Evolutionary conservation across 208 protist species (phyloP).

Genomic region (Phytomonas francai): DNA sequence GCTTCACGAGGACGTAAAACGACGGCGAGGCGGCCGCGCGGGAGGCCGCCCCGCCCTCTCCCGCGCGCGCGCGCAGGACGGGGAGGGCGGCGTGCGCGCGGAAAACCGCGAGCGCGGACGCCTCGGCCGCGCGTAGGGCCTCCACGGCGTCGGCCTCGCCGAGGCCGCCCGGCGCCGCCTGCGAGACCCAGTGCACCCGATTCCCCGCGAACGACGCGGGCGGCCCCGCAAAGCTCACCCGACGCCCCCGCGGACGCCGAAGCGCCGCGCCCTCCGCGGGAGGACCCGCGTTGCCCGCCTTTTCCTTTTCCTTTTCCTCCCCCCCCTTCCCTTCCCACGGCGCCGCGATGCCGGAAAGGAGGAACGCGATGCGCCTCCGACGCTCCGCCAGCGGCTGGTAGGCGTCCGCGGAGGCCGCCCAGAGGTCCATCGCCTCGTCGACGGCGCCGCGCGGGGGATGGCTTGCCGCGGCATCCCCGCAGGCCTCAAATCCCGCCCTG

Average conservation of each 20-base stretch:
- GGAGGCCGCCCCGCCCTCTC: neutral
- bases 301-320: neutral
- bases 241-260: neutral
- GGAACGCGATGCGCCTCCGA: slow-evolving; percentile 4
- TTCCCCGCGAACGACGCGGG: slow-evolving; percentile 7
- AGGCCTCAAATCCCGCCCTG: neutral
- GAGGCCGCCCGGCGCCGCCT: slow-evolving; percentile 6
- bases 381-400: slow-evolving; percentile 8
- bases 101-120: slow-evolving; percentile 23
- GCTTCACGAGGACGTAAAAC: slow-evolving; percentile 28
- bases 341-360: neutral
- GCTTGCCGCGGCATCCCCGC: no score
- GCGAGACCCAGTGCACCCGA: neutral
- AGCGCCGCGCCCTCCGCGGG: neutral
- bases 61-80: neutral
- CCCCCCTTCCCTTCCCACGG: no score
- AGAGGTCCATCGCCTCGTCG: neutral
- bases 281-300: neutral
- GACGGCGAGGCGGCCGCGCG: slow-evolving; percentile 12
- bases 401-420: neutral
- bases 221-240: neutral
- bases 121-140: slow-evolving; percentile 10
- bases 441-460: neutral
- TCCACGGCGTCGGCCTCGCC: neutral
- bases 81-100: slow-evolving; percentile 28